Base-by-base conservation (phyloP, 2,329 filamentous ascomycete species). In the Sclerotinia nivalis region DNA sequence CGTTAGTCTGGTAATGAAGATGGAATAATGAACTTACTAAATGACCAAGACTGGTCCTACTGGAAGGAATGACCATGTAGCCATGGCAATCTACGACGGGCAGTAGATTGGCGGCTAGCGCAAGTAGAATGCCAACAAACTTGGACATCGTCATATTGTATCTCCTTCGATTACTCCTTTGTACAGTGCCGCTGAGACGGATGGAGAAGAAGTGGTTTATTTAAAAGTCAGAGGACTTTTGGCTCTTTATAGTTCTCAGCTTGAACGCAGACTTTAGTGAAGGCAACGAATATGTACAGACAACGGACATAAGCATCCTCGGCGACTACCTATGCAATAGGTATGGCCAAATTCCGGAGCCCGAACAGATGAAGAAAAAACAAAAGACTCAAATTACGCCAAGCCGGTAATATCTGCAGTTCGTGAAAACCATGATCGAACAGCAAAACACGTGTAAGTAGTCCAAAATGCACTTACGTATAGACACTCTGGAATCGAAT, bases 61-160 rank as follows among this genome's bases (percentile, higher is more conserved):
- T 85, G 18, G 73, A 77, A 0, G 83, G 83, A 2, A 77, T 79
- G 5, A 77, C 81, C 52, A 84, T 66, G 70, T 85, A 85, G 9
- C 83, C 83, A 74, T 85, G 83, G 8, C 81, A 83, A 59, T 77
- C 10, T 25, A 34, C 66, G 15, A 60, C 7, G 20, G 37, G 25
- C 1, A 31, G 37, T 9, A 62, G 28, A 15, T 34, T 49, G 31
- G 15, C 28, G 40, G 60, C 61, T 20, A 31, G 13, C 22, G 22
- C 22, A 59, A 43, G 9, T 18, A 25, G 22, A 43, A 40, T 18
- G 6, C 34, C 15, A 10, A 43, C 5, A 20, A 13, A 43, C 40
- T 37, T 59, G 25, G 37, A 59, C 22, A 59, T 59, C 37, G n/a
- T 43, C n/a, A 28, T 25, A 43, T 18, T 25, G 12, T 40, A 40